Base-by-base conservation (phyloP, 352 stramenopile genomes). In the Thalassiosira exigua region DNA sequence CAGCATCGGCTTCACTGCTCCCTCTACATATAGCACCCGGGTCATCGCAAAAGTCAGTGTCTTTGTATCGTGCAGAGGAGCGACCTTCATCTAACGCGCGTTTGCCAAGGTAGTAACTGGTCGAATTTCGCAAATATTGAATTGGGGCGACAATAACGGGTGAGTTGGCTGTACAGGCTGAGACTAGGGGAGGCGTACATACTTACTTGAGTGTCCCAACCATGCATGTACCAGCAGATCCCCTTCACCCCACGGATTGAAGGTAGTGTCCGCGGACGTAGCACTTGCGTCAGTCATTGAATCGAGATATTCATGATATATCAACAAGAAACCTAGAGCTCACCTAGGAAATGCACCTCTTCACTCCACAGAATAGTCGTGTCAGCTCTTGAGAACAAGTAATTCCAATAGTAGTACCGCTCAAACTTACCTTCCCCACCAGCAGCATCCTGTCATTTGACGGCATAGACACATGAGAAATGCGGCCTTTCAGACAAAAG, bases 11-110 rank as follows among this genome's bases (percentile, higher is more conserved):
- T 33, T 78, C 0, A 30, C 57, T 71, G 9, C 9, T 12, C 7
- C 7, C 7, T n/a, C n/a, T n/a, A 44, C 82, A 89, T 17, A 87
- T 81, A 3, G 53, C 46, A n/a, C 81, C 70, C n/a, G 81, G 81
- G 9, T 79, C 53, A 44, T 80, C 56, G 11, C 59, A 81, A 26
- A 82, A 81, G 32, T 82, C 51, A 21, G 69, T 65, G 33, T 39
- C 29, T 24, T 67, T 39, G 48, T 64, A 80, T n/a, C n/a, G n/a
- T 21, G 21, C 19, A 48, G 46, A 29, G 27, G 21, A 12, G 12
- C 64, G 3, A 3, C 48, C 57, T 19, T 80, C 71, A 4, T 64
- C 24, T 24, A 12, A 12, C 11, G 64, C 64, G 19, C 29, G 19
- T n/a, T 19, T 26, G 14, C 64, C 64, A 12, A 73, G 71, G 71